These are phyloP conservation scores for Novakomyces olei DNA, from an alignment of 805 yeast genomes.

Conservation along the genomic window DNA sequence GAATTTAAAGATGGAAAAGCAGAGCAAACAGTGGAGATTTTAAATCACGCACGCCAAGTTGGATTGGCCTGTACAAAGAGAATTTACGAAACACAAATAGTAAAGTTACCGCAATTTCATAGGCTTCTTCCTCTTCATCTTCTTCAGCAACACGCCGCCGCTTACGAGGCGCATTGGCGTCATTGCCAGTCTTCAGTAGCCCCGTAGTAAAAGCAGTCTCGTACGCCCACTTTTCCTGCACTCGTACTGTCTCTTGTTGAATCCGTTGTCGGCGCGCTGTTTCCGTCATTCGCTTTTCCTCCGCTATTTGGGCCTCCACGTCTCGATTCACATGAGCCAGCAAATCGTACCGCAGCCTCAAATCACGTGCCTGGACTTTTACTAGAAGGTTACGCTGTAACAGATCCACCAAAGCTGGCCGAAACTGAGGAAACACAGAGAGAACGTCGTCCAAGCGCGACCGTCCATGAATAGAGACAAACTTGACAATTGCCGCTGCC, in stretches of 20 bases:
- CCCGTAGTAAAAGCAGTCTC: too few relatives aligned
- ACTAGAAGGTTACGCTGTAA: background rate
- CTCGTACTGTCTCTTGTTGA: constrained; percentile 1
- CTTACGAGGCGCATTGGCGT: too few relatives aligned
- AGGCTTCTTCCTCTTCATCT: constrained; percentile 1
- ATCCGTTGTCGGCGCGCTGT: background rate
- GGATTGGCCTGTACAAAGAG: constrained; percentile 1
- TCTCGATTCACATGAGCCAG: too few relatives aligned
- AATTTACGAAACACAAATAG: too few relatives aligned
- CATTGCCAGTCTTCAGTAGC: too few relatives aligned
- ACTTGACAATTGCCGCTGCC: constrained; percentile 1
- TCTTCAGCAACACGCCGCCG: background rate
- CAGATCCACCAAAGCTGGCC: background rate
- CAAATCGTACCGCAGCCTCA: background rate
- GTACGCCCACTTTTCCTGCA: too few relatives aligned
- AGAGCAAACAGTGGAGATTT: background rate
- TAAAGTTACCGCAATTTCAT: background rate
- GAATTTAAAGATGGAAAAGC: background rate
- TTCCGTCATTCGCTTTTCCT: constrained; percentile 1
- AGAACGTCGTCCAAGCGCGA: background rate
- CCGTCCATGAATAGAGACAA: constrained; percentile 1
- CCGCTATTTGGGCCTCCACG: too few relatives aligned
- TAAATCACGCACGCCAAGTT: background rate
- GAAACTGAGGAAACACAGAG: background rate
- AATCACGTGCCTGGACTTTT: constrained; percentile 1